A percentile compares a stretch with the other conserved stretches of the same genome.
Evolutionary conservation across 371 early-diverging fungal species (phyloP).

Genomic region (Rhizopus delemar): DNA sequence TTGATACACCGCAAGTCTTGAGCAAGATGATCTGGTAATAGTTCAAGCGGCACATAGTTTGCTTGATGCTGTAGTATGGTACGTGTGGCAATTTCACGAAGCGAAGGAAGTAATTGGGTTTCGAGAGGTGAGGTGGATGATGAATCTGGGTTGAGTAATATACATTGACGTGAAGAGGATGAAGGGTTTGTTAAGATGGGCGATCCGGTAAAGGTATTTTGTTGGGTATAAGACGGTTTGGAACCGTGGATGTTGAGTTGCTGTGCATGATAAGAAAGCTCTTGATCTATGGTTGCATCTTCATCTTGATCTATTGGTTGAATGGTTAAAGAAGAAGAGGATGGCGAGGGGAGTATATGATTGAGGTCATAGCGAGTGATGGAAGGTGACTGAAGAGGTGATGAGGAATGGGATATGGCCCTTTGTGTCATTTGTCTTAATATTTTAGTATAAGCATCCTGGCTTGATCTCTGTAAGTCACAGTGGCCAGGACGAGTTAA

Average conservation of each 20-base stretch:
- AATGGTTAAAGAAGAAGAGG: neutral
- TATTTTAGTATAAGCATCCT: conserved; percentile 51
- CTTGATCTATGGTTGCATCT: conserved; percentile 48
- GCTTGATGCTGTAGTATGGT: conserved; percentile 23
- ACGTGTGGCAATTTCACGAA: conserved; percentile 21
- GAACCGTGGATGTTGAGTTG: conserved; percentile 45
- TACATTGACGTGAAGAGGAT: conserved; percentile 3
- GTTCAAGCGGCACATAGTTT: conserved; percentile 21
- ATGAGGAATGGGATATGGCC: conserved; percentile 45
- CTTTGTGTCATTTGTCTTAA: conserved; percentile 53
- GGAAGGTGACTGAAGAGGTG: conserved; percentile 18
- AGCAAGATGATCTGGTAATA: conserved; percentile 46
- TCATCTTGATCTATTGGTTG: conserved; percentile 29
- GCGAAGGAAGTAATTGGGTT: conserved; percentile 19
- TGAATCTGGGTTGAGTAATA: neutral
- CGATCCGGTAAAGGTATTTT: neutral
- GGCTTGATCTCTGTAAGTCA: conserved; percentile 32
- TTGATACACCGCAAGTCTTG: conserved; percentile 38
- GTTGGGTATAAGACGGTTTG: conserved; percentile 19
- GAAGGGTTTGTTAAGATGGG: conserved; percentile 14
- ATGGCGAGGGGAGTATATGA: neutral
- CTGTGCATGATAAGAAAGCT: conserved; percentile 44
- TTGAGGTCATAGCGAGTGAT: conserved; percentile 11
- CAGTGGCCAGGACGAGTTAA: conserved; percentile 55
- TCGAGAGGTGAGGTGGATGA: conserved; percentile 8